These are phyloP conservation scores for Raphanus sativus DNA, from an alignment of 345 rosid genomes.

Conservation along the genomic window DNA sequence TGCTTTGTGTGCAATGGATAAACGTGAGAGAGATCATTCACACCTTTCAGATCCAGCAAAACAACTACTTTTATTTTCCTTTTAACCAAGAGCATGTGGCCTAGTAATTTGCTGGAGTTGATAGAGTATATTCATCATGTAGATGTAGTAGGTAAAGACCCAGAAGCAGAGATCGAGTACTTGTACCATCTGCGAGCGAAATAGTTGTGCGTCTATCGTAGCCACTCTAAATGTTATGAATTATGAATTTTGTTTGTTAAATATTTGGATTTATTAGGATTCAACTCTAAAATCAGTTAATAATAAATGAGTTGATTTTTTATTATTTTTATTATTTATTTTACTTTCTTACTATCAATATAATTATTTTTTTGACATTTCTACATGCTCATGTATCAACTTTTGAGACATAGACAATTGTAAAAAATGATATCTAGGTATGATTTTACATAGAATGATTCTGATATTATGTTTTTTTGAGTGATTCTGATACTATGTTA, in stretches of 20 bases:
- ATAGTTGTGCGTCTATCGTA: neutral
- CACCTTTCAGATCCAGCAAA: slow-evolving; percentile 11
- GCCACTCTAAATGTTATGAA: neutral
- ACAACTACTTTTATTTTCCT: neutral
- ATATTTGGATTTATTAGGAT: neutral
- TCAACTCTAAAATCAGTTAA: neutral
- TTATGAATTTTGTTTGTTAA: neutral
- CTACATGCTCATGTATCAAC: too few relatives aligned
- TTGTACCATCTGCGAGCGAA: neutral
- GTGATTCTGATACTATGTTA: neutral
- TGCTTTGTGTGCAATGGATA: slow-evolving; percentile 21
- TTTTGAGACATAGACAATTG: neutral
- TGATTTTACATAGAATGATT: neutral
- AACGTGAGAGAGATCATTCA: slow-evolving; percentile 35
- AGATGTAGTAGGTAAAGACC: neutral
- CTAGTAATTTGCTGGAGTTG: neutral
- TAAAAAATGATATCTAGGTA: neutral
- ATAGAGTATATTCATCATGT: neutral
- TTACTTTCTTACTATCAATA: too few relatives aligned
- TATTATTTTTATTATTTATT: neutral
- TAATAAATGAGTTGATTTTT: neutral
- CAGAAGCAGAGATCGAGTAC: neutral
- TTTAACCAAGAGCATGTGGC: neutral
- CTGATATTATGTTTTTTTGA: too few relatives aligned
- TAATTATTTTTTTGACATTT: too few relatives aligned